Evolutionary conservation across 2,329 filamentous ascomycete genomes (phyloP).

Genomic region (Chaetomiaceae sp.): DNA sequence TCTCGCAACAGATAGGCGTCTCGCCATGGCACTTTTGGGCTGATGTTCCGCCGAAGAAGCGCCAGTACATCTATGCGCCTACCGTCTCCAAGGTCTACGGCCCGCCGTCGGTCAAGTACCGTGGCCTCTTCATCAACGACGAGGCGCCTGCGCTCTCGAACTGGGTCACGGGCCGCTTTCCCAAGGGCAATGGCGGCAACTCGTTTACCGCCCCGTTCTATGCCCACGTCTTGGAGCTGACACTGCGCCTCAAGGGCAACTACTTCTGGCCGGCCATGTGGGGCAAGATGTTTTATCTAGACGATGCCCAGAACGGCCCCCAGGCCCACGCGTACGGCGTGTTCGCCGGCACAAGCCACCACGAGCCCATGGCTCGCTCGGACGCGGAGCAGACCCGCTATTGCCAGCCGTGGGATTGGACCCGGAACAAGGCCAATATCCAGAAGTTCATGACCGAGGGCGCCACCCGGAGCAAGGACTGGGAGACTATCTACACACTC

Average conservation of each 20-base stretch:
- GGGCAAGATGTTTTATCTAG: slow-evolving; percentile 53
- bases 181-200: slow-evolving; percentile 25
- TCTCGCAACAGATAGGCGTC: slow-evolving; percentile 57
- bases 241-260: slow-evolving; percentile 52
- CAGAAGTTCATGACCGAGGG: slow-evolving; percentile 50
- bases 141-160: slow-evolving; percentile 53
- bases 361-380: slow-evolving; percentile 52
- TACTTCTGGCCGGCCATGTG: slow-evolving; percentile 58
- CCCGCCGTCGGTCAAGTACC: slow-evolving; percentile 52
- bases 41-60: slow-evolving; percentile 46
- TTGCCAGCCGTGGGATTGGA: slow-evolving; percentile 48
- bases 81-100: slow-evolving; percentile 42
- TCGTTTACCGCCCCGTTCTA: slow-evolving; percentile 47
- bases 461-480: slow-evolving; percentile 45
- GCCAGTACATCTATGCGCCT: slow-evolving; percentile 44
- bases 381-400: slow-evolving; percentile 37
- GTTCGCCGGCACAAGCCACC: slow-evolving; percentile 55
- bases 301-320: slow-evolving; percentile 48
- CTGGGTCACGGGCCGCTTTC: slow-evolving; percentile 48
- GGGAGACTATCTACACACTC: slow-evolving; percentile 49
- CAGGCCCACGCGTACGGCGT: slow-evolving; percentile 54
- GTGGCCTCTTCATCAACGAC: slow-evolving; percentile 58
- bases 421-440: slow-evolving; percentile 49
- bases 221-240: slow-evolving; percentile 51
- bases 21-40: slow-evolving; percentile 59